Evolutionary conservation across 371 early-diverging fungal genomes (phyloP), one percentile per base, ranked within the genome.

Genomic region (Mortierella sp.): DNA sequence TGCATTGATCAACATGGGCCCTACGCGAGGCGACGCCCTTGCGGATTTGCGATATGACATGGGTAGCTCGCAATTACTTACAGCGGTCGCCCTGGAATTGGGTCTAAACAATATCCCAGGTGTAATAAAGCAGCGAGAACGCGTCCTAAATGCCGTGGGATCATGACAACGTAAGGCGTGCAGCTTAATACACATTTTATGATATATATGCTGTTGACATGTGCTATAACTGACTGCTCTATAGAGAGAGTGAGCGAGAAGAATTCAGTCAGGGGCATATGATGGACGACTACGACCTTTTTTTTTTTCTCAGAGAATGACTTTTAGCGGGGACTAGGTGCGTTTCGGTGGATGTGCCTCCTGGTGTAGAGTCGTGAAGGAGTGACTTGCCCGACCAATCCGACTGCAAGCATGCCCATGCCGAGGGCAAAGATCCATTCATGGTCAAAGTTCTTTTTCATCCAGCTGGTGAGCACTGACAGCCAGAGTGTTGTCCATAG

Each of bases 1-100:
- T 7, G 87, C 83, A 6, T 84, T 93, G 17, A 67, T 95, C 11
- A 95, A 93, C 61, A 76, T 90, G 32, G 95, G 95, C 0, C 81
- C 79, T 41, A 92, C 95, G 0, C 79, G 95, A 44, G 95, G 90
- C 5, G 94, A 94, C 66, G 56, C 56, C 34, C 53, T 93, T 7
- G 90, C 88, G 4, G 61, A 83, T 19, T 65, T 85, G 54, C 89
- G 89, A 50, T 69, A 89, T 8, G 86, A 93, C 59, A 81, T 47
- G 17, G 31, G 28, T 8, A 69, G 70, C 21, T 60, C 76, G 4
- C 52, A 44, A 14, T 12, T 76, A 6, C 44, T 76, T 49, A 69
- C 42, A 32, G 76, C 57, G 1, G 76, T 76, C 2, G 64, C 53
- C 6, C 19, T 17, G 4, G 65, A 64, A 30, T 50, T 76, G 0